Percentiles rank a stretch among this genome's conserved stretches.
Conservation (phyloP, 495 filamentous ascomycete species). For the Neurospora sp. region DNA sequence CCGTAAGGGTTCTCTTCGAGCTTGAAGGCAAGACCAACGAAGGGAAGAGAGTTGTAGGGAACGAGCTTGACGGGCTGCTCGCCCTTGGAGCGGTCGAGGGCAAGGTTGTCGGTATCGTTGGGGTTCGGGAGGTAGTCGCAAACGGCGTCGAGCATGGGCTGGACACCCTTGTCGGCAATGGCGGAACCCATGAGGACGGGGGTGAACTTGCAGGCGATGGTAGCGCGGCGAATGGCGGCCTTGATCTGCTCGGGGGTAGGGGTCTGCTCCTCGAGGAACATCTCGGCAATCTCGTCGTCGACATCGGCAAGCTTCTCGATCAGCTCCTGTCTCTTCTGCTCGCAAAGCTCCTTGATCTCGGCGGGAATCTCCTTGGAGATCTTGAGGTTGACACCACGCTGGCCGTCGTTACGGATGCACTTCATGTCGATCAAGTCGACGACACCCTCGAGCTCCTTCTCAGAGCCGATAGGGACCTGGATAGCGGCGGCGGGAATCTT, state of each 20-base stretch:
- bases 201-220: constrained; percentile 80
- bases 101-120: constrained; percentile 77
- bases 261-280: constrained; percentile 78
- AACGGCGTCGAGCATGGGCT: constrained; percentile 95
- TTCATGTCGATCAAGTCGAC: constrained; percentile 91
- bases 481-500: constrained; percentile 86
- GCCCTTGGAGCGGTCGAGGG: constrained; percentile 67
- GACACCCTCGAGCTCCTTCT: constrained; percentile 89
- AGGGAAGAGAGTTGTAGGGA: constrained; percentile 84
- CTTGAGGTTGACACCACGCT: constrained; percentile 57
- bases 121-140: constrained; percentile 96
- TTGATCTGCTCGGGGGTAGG: constrained; percentile 75
- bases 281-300: constrained; percentile 94
- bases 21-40: constrained; percentile 97
- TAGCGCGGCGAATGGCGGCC: constrained; percentile 80
- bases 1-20: constrained; percentile 98
- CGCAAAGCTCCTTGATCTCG: constrained; percentile 57
- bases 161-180: constrained; percentile 86
- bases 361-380: constrained; percentile 73
- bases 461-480: constrained; percentile 88
- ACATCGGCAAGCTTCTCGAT: constrained; percentile 97
- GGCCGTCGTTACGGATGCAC: constrained; percentile 81
- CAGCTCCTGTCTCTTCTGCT: constrained; percentile 71
- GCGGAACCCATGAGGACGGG: constrained; percentile 96
- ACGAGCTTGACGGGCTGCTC: constrained; percentile 78